phyloP scores from a whole-genome alignment of 2,329 filamentous ascomycete genomes.

The Aspergillus uvarum region DNA sequence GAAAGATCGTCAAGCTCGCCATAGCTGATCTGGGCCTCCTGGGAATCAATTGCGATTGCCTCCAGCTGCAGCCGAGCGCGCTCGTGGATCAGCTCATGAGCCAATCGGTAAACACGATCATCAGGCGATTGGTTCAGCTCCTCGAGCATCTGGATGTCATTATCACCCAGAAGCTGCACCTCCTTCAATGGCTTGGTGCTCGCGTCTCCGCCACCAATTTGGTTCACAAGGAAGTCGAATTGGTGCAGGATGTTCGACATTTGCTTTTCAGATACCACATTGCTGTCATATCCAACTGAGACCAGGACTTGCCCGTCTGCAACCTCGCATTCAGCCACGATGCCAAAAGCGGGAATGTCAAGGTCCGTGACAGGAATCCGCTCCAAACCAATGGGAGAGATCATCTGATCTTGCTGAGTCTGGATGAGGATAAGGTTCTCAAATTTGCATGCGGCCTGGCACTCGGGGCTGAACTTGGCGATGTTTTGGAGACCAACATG shows the following conservation, averaged over 20 bases:
- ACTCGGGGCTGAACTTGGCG: constrained; percentile 50
- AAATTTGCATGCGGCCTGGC: constrained; percentile 40
- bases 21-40: constrained; percentile 29
- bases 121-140: background rate
- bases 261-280: background rate
- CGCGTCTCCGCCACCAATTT: background rate
- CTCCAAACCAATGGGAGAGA: background rate
- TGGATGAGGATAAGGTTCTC: constrained; percentile 43
- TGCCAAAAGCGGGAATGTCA: background rate
- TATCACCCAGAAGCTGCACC: background rate
- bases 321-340: background rate
- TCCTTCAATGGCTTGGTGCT: background rate
- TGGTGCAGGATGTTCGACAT: background rate
- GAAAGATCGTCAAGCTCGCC: constrained; percentile 29
- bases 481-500: constrained; percentile 53
- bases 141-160: background rate
- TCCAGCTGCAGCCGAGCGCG: background rate
- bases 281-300: background rate
- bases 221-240: background rate
- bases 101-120: background rate
- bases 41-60: constrained; percentile 21
- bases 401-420: constrained; percentile 18
- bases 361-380: background rate
- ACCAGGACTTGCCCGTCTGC: background rate
- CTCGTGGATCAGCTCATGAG: constrained; percentile 1